Evolutionary conservation across 306 rosid genomes (phyloP), one percentile per base, ranked within the genome.

Genomic region (Elaeagnus macrophylla): DNA sequence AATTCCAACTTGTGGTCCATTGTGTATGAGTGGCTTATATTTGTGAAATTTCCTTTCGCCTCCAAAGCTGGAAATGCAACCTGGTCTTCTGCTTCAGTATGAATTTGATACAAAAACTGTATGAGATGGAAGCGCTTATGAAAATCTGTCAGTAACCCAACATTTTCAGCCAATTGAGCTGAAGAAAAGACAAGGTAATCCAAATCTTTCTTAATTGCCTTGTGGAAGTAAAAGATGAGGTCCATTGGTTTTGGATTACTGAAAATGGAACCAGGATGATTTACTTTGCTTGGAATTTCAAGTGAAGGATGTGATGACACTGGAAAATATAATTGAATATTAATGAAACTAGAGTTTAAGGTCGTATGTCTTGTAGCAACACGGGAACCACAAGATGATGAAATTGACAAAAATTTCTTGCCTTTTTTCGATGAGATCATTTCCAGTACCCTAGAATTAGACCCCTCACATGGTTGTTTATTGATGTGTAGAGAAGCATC

Each of bases 41-140:
- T 91, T 76, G 83, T 70, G 13, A 71, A 67, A 64, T 78, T 69
- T 44, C 86, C 88, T 62, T 64, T 91, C 57, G 78, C 77, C 87
- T 91, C 97, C 74, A 91, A 75, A 14, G 96, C 97, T 48, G 96
- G 97, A 72, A 91, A 91, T n/a, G 80, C 97, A 54, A 91, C 75
- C 72, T 84, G 81, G 50, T 91, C 97, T 72, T 91, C 97, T 13
- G 96, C 94, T 58, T 91, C 94, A 39, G 82, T 82, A 60, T 86
- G 97, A 56, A 86, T 78, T 77, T 79, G 95, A 66, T 76, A 75
- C 19, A 91, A 76, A 81, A 77, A 76, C 65, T 50, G 65, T 46
- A 91, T 68, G 67, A 91, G 82, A 46, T 63, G 58, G 74, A 86
- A 91, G 38, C 96, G 74, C 57, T 44, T 77, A 16, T 43, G 51